Base-by-base conservation (phyloP, 2,329 filamentous ascomycete genomes). In the Westerdykella ornata region DNA sequence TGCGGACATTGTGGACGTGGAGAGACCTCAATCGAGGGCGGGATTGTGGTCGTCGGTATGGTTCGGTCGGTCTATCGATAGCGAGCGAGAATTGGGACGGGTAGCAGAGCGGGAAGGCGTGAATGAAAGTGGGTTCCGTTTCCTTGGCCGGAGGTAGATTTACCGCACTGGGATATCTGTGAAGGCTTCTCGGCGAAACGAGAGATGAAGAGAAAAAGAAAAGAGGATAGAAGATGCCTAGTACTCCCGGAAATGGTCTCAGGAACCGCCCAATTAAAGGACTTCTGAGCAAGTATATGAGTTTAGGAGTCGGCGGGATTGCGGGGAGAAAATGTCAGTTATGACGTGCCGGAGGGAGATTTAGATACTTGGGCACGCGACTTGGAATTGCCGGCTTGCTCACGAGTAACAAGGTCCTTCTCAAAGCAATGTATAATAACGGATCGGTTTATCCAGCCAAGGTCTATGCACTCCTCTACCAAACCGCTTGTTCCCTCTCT, bases 1-100 rank as follows among this genome's bases (percentile, higher is more conserved):
- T 42, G 75, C 73, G 67, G 73, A 72, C 63, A 67, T 66, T 38
- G 51, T 55, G 42, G 37, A 35, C 13, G 30, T n/a, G 26, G 12
- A 26, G 18, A 16, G 34, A 6, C 15, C 13, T 32, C 13, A 16
- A 32, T n/a, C 15, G 30, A 12, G 6, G 13, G 30, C 30, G 5
- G 15, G 30, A 16, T 32, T 5, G 30, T 32, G 13, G 30, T 32
- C 13, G 30, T 32, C 5, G 30, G 15, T n/a, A 13, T 32, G 13
- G 30, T 32, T 4, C 5, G 30, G 30, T 16, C 30, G 13, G 30
- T n/a, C 13, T 32, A 16, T n/a, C 30, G 30, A n/a, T 32, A 16
- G 30, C 33, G 18, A 15, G 12, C 4, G 18, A 35, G 17, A 19
- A 13, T 17, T 35, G 14, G 14, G 18, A 35, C 33, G 18, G 18